Evolutionary conservation across 306 rosid genomes (phyloP).

Genomic region (Quercus robur): DNA sequence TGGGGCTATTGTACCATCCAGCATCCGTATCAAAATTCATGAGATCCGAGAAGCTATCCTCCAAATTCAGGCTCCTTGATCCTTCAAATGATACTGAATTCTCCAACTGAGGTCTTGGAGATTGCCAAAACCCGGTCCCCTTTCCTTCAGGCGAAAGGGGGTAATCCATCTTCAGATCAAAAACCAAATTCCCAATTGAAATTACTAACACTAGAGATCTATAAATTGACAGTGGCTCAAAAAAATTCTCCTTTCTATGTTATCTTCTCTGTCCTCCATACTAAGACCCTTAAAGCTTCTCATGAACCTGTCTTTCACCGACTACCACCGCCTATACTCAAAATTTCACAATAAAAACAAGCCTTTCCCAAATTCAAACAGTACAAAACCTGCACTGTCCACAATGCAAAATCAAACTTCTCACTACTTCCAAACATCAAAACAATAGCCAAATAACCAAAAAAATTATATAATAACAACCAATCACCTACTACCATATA

Average conservation of each 20-base stretch:
- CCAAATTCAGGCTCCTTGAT: conserved; percentile 35
- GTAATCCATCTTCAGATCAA: conserved; percentile 44
- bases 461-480: background rate
- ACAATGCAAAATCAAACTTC: background rate
- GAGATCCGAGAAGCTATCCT: conserved; percentile 60
- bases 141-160: conserved; percentile 40
- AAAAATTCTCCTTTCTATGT: conserved; percentile 4
- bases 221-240: conserved; percentile 11
- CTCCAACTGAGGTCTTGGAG: conserved; percentile 44
- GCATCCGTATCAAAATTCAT: conserved; percentile 60
- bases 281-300: background rate
- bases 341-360: conserved; percentile 3
- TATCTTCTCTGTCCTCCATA: conserved; percentile 1
- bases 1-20: conserved; percentile 53
- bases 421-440: background rate
- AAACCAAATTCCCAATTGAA: conserved; percentile 12
- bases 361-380: background rate
- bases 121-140: conserved; percentile 43
- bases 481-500: background rate
- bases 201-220: conserved; percentile 14
- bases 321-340: background rate
- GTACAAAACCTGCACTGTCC: conserved; percentile 5
- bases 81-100: conserved; percentile 38
- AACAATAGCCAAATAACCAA: background rate
- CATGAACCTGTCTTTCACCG: background rate